Evolutionary conservation across 2,329 filamentous ascomycete genomes (phyloP).

Genomic region (Chaetomium globosum): DNA sequence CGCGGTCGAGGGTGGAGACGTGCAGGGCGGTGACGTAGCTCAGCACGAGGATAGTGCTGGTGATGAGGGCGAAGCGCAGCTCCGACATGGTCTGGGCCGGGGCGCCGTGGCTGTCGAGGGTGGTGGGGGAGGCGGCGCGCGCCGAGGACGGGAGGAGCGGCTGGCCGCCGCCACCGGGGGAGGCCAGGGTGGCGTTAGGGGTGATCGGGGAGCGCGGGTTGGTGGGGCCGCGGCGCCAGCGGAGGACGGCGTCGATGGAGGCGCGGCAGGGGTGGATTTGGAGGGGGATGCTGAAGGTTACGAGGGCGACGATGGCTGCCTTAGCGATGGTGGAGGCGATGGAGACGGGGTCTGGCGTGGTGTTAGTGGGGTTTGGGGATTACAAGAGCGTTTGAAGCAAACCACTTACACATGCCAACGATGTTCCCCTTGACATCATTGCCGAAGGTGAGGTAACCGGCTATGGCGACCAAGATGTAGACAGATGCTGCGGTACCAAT

Average conservation of each 20-base stretch:
- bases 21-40: slow-evolving; percentile 90
- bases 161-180: slow-evolving; percentile 40
- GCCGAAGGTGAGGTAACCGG: slow-evolving; percentile 94
- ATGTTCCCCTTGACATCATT: slow-evolving; percentile 90
- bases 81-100: slow-evolving; percentile 74
- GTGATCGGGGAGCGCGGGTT: slow-evolving; percentile 37
- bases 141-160: slow-evolving; percentile 46
- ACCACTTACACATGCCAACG: slow-evolving; percentile 77
- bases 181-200: slow-evolving; percentile 45
- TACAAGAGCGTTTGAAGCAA: not conserved
- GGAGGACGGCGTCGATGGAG: slow-evolving; percentile 90
- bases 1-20: slow-evolving; percentile 83
- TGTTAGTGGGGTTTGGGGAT: slow-evolving; percentile 26
- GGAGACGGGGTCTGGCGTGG: slow-evolving; percentile 63
- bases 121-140: slow-evolving; percentile 34
- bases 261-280: slow-evolving; percentile 96
- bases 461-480: slow-evolving; percentile 90
- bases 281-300: slow-evolving; percentile 94
- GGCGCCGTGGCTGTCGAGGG: slow-evolving; percentile 54
- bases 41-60: slow-evolving; percentile 78
- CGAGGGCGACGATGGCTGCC: slow-evolving; percentile 90
- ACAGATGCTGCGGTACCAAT: slow-evolving; percentile 86
- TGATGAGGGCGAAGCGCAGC: slow-evolving; percentile 83
- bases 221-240: slow-evolving; percentile 69
- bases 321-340: slow-evolving; percentile 88